These are phyloP conservation scores for Eucalyptus albens DNA, from an alignment of 345 rosid genomes.

Conservation along the genomic window DNA sequence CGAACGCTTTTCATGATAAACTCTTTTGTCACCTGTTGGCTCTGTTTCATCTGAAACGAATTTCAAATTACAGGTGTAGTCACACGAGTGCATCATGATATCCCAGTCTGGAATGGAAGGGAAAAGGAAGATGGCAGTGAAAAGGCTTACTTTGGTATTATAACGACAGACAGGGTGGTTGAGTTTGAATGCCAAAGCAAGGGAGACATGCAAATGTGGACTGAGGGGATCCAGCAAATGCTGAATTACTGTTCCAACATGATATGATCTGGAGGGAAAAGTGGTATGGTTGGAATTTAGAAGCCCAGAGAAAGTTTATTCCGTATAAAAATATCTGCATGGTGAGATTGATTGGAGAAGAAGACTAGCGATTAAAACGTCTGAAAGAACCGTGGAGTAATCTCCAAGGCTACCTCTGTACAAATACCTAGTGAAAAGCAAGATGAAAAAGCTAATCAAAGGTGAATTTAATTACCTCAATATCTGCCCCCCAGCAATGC, in stretches of 20 bases:
- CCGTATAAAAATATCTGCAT: background rate
- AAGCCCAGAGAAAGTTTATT: background rate
- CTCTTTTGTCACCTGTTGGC: background rate
- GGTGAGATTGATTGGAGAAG: background rate
- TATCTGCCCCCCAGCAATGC: background rate
- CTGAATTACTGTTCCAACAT: slow-evolving; percentile 28
- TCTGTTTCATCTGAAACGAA: background rate
- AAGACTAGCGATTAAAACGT: background rate
- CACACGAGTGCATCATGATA: slow-evolving; percentile 43
- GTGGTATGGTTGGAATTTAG: slow-evolving; percentile 5
- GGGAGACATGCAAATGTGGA: slow-evolving; percentile 69
- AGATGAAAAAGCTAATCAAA: background rate
- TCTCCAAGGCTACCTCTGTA: background rate
- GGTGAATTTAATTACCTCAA: background rate
- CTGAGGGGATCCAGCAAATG: slow-evolving; percentile 62
- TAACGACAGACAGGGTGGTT: slow-evolving; percentile 55
- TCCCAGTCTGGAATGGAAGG: slow-evolving; percentile 56
- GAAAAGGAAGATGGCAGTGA: slow-evolving; percentile 12
- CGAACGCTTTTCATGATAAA: background rate
- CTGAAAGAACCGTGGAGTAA: background rate
- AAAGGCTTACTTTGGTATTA: slow-evolving; percentile 70
- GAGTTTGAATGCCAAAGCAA: slow-evolving; percentile 72
- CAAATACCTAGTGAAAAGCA: background rate
- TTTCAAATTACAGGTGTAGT: slow-evolving; percentile 38
- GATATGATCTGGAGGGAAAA: background rate